Conservation (phyloP, 306 rosid genomes). For the Canavalia ensiformis region DNA sequence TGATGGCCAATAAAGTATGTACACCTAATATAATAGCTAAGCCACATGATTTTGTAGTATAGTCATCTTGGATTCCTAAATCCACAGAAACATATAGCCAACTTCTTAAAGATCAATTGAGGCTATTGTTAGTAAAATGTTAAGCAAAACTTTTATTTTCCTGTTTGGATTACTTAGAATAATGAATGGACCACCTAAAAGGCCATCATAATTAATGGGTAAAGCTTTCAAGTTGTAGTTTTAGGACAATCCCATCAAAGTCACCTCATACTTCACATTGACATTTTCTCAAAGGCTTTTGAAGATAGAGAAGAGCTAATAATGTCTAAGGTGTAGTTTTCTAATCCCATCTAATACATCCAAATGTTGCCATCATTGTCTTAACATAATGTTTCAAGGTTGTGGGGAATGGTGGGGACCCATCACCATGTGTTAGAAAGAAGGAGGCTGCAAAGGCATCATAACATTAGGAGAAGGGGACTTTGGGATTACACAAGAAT, state of each 20-base stretch:
- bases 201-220: slow-evolving; percentile 48
- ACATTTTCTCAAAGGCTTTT: slow-evolving; percentile 41
- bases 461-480: slow-evolving; percentile 17
- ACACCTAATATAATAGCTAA: slow-evolving; percentile 44
- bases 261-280: slow-evolving; percentile 45
- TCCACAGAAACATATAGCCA: slow-evolving; percentile 41
- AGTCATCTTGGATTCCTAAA: slow-evolving; percentile 44
- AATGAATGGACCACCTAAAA: slow-evolving; percentile 54
- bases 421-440: slow-evolving; percentile 51
- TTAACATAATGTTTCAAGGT: slow-evolving; percentile 50
- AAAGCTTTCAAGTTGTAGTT: slow-evolving; percentile 54
- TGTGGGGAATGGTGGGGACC: slow-evolving; percentile 50
- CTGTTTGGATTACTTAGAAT: slow-evolving; percentile 44
- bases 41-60: slow-evolving; percentile 36
- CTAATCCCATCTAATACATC: slow-evolving; percentile 44
- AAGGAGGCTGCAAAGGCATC: slow-evolving; percentile 26
- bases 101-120: slow-evolving; percentile 34
- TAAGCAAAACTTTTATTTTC: slow-evolving; percentile 11
- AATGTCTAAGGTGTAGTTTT: slow-evolving; percentile 45
- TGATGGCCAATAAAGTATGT: background rate
- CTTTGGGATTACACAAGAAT: slow-evolving; percentile 44
- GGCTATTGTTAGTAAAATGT: slow-evolving; percentile 38
- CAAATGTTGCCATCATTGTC: slow-evolving; percentile 53
- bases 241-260: slow-evolving; percentile 54
- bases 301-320: slow-evolving; percentile 39